Conservation (phyloP, 768 basidiomycete species). For the Boletus rubescentipes region DNA sequence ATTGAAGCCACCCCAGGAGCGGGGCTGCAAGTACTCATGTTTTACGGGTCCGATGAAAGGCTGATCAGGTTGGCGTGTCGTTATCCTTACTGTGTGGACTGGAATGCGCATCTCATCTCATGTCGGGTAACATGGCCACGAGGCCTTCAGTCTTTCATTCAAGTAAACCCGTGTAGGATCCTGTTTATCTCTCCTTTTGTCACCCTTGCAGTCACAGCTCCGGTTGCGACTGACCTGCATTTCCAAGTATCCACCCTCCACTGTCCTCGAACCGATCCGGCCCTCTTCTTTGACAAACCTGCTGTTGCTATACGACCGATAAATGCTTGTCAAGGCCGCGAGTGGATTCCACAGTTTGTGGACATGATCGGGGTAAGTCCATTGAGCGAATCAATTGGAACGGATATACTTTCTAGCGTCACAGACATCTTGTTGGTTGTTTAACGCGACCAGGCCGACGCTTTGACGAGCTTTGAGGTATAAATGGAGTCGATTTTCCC, state of each 20-base stretch:
- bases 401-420: not conserved
- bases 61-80: not conserved
- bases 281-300: not conserved
- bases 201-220: conserved; percentile 6
- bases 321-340: not conserved
- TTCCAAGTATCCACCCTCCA: not conserved
- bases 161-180: not conserved
- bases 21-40: too few species aligned
- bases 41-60: not conserved
- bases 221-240: not conserved
- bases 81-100: not conserved
- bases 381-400: not conserved
- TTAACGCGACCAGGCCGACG: conserved; percentile 1
- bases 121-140: conserved; percentile 2
- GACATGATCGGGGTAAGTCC: conserved; percentile 3
- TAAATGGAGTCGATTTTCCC: conserved; percentile 16
- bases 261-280: not conserved
- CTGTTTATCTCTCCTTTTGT: conserved; percentile 1
- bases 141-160: conserved; percentile 2
- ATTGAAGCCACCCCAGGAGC: too few species aligned
- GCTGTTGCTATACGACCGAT: conserved; percentile 5
- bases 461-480: conserved; percentile 20
- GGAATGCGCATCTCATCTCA: not conserved
- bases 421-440: conserved; percentile 1
- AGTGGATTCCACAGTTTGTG: conserved; percentile 5